A percentile compares a stretch with the other conserved stretches of the same genome.
Conservation (phyloP, 2,329 filamentous ascomycete genomes). For the Fusarium verrucosum region DNA sequence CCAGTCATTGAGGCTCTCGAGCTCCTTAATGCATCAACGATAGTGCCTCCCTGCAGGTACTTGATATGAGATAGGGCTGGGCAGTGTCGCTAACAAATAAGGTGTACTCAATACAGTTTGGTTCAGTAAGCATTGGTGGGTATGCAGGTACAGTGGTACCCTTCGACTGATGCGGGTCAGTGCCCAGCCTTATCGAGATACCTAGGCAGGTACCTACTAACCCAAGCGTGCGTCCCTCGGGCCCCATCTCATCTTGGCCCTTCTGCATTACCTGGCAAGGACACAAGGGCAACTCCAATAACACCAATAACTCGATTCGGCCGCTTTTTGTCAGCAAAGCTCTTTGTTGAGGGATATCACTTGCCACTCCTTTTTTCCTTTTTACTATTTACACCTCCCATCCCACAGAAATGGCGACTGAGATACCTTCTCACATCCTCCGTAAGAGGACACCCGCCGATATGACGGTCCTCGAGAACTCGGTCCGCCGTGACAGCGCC, state of each 20-base stretch:
- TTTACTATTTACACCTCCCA: slow-evolving; percentile 23
- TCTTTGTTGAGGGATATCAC: slow-evolving; percentile 22
- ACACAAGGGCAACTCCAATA: slow-evolving; percentile 31
- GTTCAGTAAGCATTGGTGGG: not conserved
- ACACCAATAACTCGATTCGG: slow-evolving; percentile 20
- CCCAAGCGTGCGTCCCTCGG: too few species aligned
- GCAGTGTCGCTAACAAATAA: slow-evolving; percentile 5
- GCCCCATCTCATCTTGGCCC: slow-evolving; percentile 18
- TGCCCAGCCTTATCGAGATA: slow-evolving; percentile 1
- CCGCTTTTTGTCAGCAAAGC: slow-evolving; percentile 30
- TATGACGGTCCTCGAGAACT: slow-evolving; percentile 30
- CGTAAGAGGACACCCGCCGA: slow-evolving; percentile 38
- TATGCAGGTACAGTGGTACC: slow-evolving; percentile 18
- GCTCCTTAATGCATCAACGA: slow-evolving; percentile 3
- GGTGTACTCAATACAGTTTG: slow-evolving; percentile 16
- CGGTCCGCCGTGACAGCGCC: slow-evolving; percentile 13
- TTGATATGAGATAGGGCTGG: not conserved
- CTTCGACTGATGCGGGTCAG: slow-evolving; percentile 5
- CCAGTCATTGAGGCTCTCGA: slow-evolving; percentile 5
- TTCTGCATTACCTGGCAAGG: slow-evolving; percentile 23
- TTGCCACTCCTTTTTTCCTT: slow-evolving; percentile 3
- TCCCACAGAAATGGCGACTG: slow-evolving; percentile 14
- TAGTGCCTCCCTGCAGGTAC: not conserved
- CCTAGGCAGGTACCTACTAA: too few species aligned
- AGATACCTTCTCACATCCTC: slow-evolving; percentile 33